Percentiles rank a stretch among this genome's conserved stretches.
These are phyloP conservation scores for Solanum virginianum DNA, from an alignment of 257 asterid genomes.

Conservation along the genomic window DNA sequence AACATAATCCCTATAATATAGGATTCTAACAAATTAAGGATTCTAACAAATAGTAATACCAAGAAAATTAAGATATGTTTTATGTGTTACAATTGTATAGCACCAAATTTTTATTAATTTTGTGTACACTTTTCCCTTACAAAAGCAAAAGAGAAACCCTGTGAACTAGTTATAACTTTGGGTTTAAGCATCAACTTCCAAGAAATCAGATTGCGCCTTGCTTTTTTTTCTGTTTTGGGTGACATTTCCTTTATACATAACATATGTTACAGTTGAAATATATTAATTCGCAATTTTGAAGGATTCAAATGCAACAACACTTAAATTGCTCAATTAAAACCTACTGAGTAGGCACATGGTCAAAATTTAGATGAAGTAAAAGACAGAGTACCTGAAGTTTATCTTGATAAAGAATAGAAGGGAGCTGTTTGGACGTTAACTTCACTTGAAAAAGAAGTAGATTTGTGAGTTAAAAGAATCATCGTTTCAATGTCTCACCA, in stretches of 20 bases:
- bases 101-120: background rate
- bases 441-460: background rate
- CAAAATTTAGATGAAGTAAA: background rate
- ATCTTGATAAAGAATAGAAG: background rate
- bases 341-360: background rate
- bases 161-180: background rate
- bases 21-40: too few species aligned
- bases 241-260: background rate
- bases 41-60: background rate
- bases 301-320: background rate
- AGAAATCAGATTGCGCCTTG: background rate
- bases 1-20: too few species aligned
- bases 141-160: background rate
- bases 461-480: background rate
- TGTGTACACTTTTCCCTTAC: background rate
- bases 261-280: background rate
- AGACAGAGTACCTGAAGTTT: background rate
- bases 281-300: background rate
- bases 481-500: background rate
- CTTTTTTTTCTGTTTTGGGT: background rate
- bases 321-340: background rate
- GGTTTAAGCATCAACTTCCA: background rate
- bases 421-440: background rate
- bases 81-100: background rate
- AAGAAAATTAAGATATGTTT: background rate